phyloP scores from a whole-genome alignment of 148 eudicot species.

The Hydrangea macrophylla region DNA sequence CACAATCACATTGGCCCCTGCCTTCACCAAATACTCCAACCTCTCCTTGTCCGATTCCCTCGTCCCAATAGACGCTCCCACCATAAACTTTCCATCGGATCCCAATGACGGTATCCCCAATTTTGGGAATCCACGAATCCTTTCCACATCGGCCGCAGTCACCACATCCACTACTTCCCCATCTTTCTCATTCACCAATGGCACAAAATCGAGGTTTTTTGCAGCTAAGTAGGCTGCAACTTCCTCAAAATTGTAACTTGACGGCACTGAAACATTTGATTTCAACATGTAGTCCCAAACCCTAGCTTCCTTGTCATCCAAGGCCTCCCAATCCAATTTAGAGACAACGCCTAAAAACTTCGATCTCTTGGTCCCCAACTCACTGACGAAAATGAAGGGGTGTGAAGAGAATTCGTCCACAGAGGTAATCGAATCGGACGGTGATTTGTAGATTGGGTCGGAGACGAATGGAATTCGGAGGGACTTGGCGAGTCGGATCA shows the following conservation, averaged over 20 bases:
- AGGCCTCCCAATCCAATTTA: constrained; percentile 40
- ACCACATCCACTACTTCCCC: constrained; percentile 53
- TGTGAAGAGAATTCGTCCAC: constrained; percentile 41
- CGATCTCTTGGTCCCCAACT: constrained; percentile 38
- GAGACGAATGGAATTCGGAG: constrained; percentile 54
- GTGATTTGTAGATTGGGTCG: too few species aligned
- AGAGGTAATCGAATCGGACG: too few species aligned
- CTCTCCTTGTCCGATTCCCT: constrained; percentile 71
- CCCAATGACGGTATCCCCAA: constrained; percentile 54
- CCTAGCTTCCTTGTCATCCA: constrained; percentile 33
- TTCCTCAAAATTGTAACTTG: constrained; percentile 56
- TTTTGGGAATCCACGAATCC: constrained; percentile 48
- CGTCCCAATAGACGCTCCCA: constrained; percentile 79
- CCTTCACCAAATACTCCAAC: constrained; percentile 67
- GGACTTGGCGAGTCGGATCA: constrained; percentile 50
- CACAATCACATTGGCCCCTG: constrained; percentile 63
- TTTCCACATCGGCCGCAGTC: constrained; percentile 40
- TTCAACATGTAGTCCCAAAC: constrained; percentile 55
- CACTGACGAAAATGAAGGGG: constrained; percentile 49
- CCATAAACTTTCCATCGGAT: constrained; percentile 48
- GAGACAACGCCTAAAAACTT: constrained; percentile 57
- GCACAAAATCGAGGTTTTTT: constrained; percentile 46
- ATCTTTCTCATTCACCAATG: constrained; percentile 42
- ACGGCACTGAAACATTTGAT: constrained; percentile 41
- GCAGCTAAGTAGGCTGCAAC: constrained; percentile 60